Evolutionary conservation across 208 protist genomes (phyloP).

Genomic region (Trypanosomatidae sp.): DNA sequence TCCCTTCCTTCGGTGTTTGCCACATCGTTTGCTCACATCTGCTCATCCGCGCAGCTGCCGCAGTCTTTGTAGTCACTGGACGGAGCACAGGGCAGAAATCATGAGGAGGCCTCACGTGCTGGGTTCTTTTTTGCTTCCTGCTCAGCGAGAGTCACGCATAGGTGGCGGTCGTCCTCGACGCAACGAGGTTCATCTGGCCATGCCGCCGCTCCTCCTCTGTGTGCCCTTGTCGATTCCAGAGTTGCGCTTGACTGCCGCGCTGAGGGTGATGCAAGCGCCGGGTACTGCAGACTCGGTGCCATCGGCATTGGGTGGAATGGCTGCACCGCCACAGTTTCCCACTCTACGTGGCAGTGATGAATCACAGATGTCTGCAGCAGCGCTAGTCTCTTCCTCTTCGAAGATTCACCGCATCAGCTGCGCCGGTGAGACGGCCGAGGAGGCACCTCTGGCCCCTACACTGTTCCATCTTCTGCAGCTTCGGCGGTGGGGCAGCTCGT

Average conservation of each 20-base stretch:
- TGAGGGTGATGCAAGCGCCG: background rate
- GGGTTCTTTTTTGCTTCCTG: background rate
- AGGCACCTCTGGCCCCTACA: background rate
- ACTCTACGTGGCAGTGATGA: background rate
- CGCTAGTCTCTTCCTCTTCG: background rate
- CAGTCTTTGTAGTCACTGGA: background rate
- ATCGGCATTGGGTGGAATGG: background rate
- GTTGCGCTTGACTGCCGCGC: background rate
- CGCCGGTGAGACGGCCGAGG: background rate
- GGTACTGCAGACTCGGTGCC: conserved; percentile 1
- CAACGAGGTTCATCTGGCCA: background rate
- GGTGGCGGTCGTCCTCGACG: background rate
- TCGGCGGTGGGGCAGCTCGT: background rate
- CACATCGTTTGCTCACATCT: background rate
- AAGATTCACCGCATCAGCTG: background rate
- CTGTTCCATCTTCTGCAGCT: conserved; percentile 25
- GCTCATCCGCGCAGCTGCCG: background rate
- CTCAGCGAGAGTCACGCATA: background rate
- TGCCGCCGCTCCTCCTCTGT: background rate
- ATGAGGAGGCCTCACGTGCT: conserved; percentile 8
- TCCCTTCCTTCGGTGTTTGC: background rate
- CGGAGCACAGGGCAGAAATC: too few relatives aligned
- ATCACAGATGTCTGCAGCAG: background rate
- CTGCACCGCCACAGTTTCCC: background rate
- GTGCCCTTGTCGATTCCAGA: background rate